Conservation (phyloP, 176 grass and related monocot species). For the Rhipidocladum racemiflorum region DNA sequence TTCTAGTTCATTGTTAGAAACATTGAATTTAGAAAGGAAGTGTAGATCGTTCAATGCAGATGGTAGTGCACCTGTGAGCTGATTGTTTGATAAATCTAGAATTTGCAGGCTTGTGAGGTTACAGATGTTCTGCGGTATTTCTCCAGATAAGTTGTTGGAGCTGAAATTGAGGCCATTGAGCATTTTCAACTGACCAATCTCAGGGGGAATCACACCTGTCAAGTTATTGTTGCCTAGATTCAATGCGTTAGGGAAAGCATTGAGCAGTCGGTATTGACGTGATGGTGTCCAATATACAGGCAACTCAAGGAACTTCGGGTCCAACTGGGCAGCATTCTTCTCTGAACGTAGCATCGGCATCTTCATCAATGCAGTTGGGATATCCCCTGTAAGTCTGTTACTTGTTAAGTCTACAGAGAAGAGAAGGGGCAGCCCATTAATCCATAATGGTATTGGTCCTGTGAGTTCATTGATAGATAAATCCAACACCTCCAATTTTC, state of each 20-base stretch:
- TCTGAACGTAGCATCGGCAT: slow-evolving; percentile 52
- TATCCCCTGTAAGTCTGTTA: slow-evolving; percentile 54
- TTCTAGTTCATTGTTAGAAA: slow-evolving; percentile 66
- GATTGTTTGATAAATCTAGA: slow-evolving; percentile 57
- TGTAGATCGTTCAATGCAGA: slow-evolving; percentile 35
- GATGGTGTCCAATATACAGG: slow-evolving; percentile 49
- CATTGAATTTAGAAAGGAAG: slow-evolving; percentile 66
- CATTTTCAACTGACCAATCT: slow-evolving; percentile 54
- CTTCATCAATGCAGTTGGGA: slow-evolving; percentile 47
- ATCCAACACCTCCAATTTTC: slow-evolving; percentile 62
- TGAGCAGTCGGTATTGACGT: slow-evolving; percentile 59
- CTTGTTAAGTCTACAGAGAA: slow-evolving; percentile 67
- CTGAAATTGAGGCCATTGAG: slow-evolving; percentile 52
- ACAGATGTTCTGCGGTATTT: slow-evolving; percentile 48
- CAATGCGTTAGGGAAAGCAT: slow-evolving; percentile 52
- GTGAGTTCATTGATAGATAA: slow-evolving; percentile 57
- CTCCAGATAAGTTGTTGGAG: slow-evolving; percentile 55
- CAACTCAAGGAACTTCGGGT: slow-evolving; percentile 56
- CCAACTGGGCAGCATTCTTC: slow-evolving; percentile 45
- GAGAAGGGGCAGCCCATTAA: slow-evolving; percentile 45
- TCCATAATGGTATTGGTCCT: slow-evolving; percentile 62
- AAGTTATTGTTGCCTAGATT: slow-evolving; percentile 46
- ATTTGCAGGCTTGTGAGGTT: slow-evolving; percentile 56
- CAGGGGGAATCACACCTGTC: slow-evolving; percentile 46
- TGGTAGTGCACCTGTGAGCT: slow-evolving; percentile 60